A percentile compares a stretch with the other conserved stretches of the same genome.
These are phyloP conservation scores for Alternaria dauci DNA, from an alignment of 2,329 filamentous ascomycete genomes.

Conservation along the genomic window DNA sequence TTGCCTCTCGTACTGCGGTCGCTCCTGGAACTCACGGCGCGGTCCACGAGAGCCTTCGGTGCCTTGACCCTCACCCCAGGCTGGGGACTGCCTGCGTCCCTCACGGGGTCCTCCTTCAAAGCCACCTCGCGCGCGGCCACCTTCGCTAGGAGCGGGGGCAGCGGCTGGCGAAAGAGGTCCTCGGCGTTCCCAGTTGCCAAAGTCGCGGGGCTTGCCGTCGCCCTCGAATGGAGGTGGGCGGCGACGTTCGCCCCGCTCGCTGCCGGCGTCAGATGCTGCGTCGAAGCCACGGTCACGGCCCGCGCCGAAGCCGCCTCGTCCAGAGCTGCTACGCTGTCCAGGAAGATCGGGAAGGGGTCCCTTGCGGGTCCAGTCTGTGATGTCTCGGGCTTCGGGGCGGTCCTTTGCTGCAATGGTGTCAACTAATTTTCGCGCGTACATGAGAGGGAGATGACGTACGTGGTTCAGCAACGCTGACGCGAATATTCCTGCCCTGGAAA, in stretches of 20 bases:
- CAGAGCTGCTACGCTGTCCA: constrained; percentile 63
- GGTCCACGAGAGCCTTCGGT: constrained; percentile 83
- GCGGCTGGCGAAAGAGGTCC: constrained; percentile 82
- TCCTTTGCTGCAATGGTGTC: constrained; percentile 75
- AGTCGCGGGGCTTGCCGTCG: constrained; percentile 81
- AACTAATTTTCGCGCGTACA: constrained; percentile 15
- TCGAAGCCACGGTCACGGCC: constrained; percentile 60
- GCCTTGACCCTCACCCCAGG: constrained; percentile 75
- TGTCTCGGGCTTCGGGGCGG: constrained; percentile 79
- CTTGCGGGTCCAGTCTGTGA: constrained; percentile 91
- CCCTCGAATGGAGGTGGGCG: constrained; percentile 69
- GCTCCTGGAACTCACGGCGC: constrained; percentile 72
- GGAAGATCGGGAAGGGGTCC: constrained; percentile 83
- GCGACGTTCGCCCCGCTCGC: constrained; percentile 74
- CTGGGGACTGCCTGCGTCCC: constrained; percentile 65
- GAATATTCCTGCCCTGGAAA: constrained; percentile 88
- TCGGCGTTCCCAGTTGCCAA: constrained; percentile 93
- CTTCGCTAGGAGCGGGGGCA: constrained; percentile 60
- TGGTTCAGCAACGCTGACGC: constrained; percentile 95
- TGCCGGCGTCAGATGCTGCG: constrained; percentile 59
- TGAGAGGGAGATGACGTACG: constrained; percentile 68
- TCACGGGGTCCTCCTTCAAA: constrained; percentile 54
- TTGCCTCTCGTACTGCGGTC: constrained; percentile 70
- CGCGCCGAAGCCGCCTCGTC: constrained; percentile 54
- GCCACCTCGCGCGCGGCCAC: constrained; percentile 66